phyloP scores from a whole-genome alignment of 306 rosid genomes.

The Acmispon strigosus region DNA sequence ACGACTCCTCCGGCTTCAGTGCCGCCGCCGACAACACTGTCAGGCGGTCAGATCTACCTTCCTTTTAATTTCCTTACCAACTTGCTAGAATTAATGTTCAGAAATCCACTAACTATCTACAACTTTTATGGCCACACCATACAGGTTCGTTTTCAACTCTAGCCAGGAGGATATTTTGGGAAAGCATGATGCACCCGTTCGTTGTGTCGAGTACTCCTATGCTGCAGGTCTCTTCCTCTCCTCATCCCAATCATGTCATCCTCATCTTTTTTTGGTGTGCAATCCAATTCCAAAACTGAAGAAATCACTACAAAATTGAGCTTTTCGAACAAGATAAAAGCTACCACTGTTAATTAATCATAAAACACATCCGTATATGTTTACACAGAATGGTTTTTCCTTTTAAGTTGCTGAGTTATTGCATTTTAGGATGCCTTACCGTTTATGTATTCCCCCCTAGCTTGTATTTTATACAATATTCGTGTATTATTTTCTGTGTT shows the following conservation, averaged over 20 bases:
- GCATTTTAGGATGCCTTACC: no score
- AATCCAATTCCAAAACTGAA: background rate
- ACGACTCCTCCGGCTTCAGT: constrained; percentile 86
- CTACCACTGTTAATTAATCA: no score
- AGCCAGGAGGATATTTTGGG: constrained; percentile 85
- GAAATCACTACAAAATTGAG: no score
- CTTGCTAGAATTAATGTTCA: no score
- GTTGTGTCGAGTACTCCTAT: constrained; percentile 89
- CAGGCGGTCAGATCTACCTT: constrained; percentile 37
- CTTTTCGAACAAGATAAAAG: no score
- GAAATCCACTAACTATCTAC: no score
- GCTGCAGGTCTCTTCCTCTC: constrained; percentile 53
- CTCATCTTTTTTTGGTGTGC: background rate
- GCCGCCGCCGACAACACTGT: constrained; percentile 77
- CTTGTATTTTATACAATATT: no score
- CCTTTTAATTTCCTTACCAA: background rate
- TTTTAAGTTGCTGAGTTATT: no score
- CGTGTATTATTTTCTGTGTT: no score
- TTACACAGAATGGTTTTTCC: no score
- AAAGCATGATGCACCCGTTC: constrained; percentile 83
- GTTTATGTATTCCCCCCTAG: no score
- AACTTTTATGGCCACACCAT: background rate
- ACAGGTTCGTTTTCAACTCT: constrained; percentile 64
- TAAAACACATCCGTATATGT: no score
- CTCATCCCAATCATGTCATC: background rate